Conservation (phyloP, 495 filamentous ascomycete genomes). For the Pseudoneurospora amorphoporcata region DNA sequence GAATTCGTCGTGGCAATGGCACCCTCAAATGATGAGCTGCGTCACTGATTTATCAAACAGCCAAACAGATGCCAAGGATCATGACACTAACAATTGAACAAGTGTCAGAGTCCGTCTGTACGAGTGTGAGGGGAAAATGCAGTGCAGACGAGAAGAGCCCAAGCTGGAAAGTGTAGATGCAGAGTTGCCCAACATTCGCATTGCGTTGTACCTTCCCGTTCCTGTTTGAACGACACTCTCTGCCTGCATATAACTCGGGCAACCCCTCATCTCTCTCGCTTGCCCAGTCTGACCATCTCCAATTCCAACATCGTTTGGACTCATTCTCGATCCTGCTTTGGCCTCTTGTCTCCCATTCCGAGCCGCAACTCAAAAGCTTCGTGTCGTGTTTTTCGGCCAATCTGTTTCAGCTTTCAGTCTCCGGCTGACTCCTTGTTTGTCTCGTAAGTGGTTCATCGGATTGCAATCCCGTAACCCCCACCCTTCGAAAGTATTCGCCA, state of each 20-base stretch:
- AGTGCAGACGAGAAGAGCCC: too few species aligned
- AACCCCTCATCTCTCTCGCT: background rate
- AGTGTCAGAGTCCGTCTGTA: too few species aligned
- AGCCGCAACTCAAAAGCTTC: background rate
- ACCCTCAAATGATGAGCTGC: background rate
- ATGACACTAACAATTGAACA: background rate
- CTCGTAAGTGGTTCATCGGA: background rate
- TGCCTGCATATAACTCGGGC: background rate
- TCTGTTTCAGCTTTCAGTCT: background rate
- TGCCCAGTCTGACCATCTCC: background rate
- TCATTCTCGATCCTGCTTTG: background rate
- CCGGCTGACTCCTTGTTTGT: background rate
- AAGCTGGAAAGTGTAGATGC: too few species aligned
- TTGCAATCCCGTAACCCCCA: constrained; percentile 2
- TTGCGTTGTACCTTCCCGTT: background rate
- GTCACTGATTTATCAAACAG: background rate
- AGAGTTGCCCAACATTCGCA: background rate
- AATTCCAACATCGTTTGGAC: background rate
- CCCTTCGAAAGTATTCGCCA: background rate
- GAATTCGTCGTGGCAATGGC: background rate
- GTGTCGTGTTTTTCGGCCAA: background rate
- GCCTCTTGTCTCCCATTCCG: background rate
- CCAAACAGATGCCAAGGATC: background rate
- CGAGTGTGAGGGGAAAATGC: too few species aligned
- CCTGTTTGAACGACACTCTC: background rate